A percentile compares a stretch with the other conserved stretches of the same genome.
phyloP scores from a whole-genome alignment of 2,329 filamentous ascomycete species.

The Fusarium tuaranense region DNA sequence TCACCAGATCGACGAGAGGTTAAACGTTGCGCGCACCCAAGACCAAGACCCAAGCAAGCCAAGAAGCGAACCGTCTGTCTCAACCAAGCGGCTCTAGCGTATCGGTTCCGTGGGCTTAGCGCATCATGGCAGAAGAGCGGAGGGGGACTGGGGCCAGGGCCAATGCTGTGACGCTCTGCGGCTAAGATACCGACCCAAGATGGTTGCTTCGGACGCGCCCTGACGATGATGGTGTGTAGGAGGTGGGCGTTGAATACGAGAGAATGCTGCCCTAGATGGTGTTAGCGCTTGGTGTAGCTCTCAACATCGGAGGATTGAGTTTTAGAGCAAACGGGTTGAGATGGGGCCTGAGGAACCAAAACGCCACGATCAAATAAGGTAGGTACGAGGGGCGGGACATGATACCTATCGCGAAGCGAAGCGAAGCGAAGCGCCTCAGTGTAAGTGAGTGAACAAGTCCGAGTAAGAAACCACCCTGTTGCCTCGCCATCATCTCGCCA shows the following conservation, averaged over 20 bases:
- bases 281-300: not conserved
- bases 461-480: not conserved
- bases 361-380: slow-evolving; percentile 1
- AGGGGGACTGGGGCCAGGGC: slow-evolving; percentile 7
- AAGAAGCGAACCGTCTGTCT: slow-evolving; percentile 20
- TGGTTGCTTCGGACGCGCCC: slow-evolving; percentile 17
- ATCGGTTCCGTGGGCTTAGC: slow-evolving; percentile 33
- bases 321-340: slow-evolving; percentile 19
- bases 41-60: not conserved
- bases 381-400: not conserved
- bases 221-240: slow-evolving; percentile 29
- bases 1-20: not conserved
- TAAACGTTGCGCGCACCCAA: not conserved
- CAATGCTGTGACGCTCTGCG: slow-evolving; percentile 23
- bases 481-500: not conserved
- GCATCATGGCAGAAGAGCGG: slow-evolving; percentile 11
- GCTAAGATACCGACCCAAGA: slow-evolving; percentile 21
- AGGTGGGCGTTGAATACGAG: slow-evolving; percentile 43
- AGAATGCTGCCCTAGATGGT: slow-evolving; percentile 27
- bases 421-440: not conserved
- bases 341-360: slow-evolving; percentile 27
- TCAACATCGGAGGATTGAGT: slow-evolving; percentile 18
- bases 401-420: not conserved
- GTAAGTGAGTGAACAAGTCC: not conserved
- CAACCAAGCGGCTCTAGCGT: slow-evolving; percentile 23